Base-by-base conservation (phyloP, 805 yeast genomes). In the Hanseniaspora taiwanica region DNA sequence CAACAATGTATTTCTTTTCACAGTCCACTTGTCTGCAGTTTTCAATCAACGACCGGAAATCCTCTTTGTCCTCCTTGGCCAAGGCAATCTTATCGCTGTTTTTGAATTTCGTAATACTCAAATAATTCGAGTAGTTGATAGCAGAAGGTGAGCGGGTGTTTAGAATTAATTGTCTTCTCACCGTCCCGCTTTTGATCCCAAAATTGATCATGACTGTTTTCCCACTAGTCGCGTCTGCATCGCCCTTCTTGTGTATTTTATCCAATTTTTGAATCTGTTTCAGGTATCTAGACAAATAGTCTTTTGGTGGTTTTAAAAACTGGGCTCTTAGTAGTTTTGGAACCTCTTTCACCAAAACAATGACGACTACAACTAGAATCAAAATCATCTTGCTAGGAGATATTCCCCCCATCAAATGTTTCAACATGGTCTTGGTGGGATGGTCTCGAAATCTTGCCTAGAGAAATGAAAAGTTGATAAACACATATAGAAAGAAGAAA, bases 1-100 rank as follows among this genome's bases (percentile, higher is more conserved):
- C 99, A 55, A 66, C 21, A 16, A 42, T 38, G 14, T 33, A 38
- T 21, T 42, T 42, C 6, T 42, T 21, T 14, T 23, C 20, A 4
- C 39, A 14, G 31, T 42, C 36, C 16, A 34, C 41, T 13, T 24
- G 18, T 10, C 21, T 13, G 2, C 29, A 37, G 20, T 38, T 42
- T 6, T 23, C 35, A 24, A 40, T 37, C n/a, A 42, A 21, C 12
- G 35, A 23, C 16, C 27, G 27, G 21, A 35, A 42, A 13, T 35
- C 24, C 17, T 37, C 24, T 38, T 41, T 42, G 20, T 42, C 44
- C 20, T 23, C 18, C 3, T 37, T 23, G 20, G 36, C 23, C 25
- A 42, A 24, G 13, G 25, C 13, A 3, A 35, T 27, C 12, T 25
- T 36, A 17, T 41, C 44, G n/a, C 35, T 25, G 21, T 42, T 42